Evolutionary conservation across 768 basidiomycete species (phyloP).

Genomic region (Pulveroboletus sp.): DNA sequence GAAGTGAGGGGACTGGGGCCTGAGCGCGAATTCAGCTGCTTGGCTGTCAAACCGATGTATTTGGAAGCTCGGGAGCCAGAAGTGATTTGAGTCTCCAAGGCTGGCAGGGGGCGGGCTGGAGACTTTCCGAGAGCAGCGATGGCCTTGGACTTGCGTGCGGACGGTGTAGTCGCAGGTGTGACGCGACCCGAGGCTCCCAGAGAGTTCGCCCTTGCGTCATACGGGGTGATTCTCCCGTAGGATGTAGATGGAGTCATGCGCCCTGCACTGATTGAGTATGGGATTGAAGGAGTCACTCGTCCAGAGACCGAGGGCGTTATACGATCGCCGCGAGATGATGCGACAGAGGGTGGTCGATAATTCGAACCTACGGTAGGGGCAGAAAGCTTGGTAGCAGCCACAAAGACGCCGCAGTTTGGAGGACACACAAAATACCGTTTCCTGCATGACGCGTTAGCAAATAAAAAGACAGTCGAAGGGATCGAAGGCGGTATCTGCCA

Average conservation of each 20-base stretch:
- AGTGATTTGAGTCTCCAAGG: constrained; percentile 50
- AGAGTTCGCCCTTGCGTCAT: constrained; percentile 25
- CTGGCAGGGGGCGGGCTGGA: constrained; percentile 27
- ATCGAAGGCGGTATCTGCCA: neutral
- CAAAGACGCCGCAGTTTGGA: constrained; percentile 86
- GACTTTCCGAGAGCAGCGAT: constrained; percentile 30
- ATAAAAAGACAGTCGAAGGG: neutral
- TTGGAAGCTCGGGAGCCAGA: constrained; percentile 82
- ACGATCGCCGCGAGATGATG: constrained; percentile 58
- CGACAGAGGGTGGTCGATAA: constrained; percentile 71
- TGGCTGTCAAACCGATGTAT: constrained; percentile 81
- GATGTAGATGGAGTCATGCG: constrained; percentile 57
- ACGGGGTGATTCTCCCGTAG: constrained; percentile 41
- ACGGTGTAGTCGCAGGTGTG: constrained; percentile 39
- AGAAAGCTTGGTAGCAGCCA: constrained; percentile 77
- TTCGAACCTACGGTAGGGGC: constrained; percentile 61
- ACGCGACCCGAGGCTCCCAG: constrained; percentile 41
- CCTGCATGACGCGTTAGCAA: constrained; percentile 37
- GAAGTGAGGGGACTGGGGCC: constrained; percentile 25
- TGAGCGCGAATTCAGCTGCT: constrained; percentile 59
- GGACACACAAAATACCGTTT: constrained; percentile 84
- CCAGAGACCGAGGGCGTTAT: constrained; percentile 43
- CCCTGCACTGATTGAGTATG: constrained; percentile 37
- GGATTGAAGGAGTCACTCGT: constrained; percentile 42
- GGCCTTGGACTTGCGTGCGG: constrained; percentile 31